phyloP scores from a whole-genome alignment of 805 yeast species.

The Ogataea haglerorum region DNA sequence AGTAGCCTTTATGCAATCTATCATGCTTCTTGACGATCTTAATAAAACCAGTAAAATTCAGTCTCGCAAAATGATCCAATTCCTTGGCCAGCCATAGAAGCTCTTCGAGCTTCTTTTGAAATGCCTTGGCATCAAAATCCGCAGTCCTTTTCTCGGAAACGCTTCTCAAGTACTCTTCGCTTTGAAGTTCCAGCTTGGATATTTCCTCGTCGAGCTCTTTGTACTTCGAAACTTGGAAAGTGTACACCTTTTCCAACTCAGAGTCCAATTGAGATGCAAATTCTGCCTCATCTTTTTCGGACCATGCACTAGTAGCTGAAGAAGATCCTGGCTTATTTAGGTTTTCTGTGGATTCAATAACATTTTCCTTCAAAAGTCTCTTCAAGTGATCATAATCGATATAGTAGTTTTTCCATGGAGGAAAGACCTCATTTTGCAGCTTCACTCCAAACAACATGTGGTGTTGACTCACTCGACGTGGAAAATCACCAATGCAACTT shows the following conservation, averaged over 20 bases:
- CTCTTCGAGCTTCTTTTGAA: slow-evolving; percentile 71
- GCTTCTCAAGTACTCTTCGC: slow-evolving; percentile 38
- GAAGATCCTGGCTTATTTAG: slow-evolving; percentile 13
- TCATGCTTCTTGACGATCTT: slow-evolving; percentile 97
- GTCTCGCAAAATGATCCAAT: slow-evolving; percentile 82
- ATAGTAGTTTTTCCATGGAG: slow-evolving; percentile 82
- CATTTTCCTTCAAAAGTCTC: slow-evolving; percentile 65
- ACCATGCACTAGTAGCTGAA: slow-evolving; percentile 42
- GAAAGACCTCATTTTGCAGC: slow-evolving; percentile 73
- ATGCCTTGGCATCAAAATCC: slow-evolving; percentile 53
- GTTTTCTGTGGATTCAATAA: slow-evolving; percentile 22
- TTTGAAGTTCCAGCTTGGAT: slow-evolving; percentile 57
- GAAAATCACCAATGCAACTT: not conserved
- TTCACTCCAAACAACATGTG: slow-evolving; percentile 83
- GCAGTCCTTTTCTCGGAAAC: slow-evolving; percentile 23
- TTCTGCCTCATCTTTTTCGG: slow-evolving; percentile 65
- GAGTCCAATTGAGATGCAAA: slow-evolving; percentile 66
- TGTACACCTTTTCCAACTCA: slow-evolving; percentile 73
- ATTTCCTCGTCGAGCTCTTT: slow-evolving; percentile 64
- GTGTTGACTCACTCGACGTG: not conserved
- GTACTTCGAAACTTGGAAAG: slow-evolving; percentile 67
- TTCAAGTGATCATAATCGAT: slow-evolving; percentile 64
- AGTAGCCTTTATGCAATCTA: slow-evolving; percentile 78
- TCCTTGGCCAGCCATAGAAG: slow-evolving; percentile 74
- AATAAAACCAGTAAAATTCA: slow-evolving; percentile 91